These are phyloP conservation scores for Torulaspora quercuum DNA, from an alignment of 805 yeast genomes.

Conservation along the genomic window DNA sequence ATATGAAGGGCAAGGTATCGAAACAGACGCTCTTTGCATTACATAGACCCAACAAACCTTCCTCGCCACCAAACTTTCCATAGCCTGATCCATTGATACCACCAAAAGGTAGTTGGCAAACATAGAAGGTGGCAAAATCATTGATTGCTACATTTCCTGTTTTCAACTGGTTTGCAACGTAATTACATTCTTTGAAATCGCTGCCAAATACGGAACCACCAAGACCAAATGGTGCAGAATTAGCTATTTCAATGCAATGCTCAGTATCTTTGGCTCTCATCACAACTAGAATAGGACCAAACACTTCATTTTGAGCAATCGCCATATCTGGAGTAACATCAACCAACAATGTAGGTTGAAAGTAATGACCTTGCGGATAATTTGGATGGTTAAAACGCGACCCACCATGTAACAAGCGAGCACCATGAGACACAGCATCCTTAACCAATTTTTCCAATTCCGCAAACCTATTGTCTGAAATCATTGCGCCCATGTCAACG, in stretches of 20 bases:
- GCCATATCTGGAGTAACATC: conserved; percentile 76
- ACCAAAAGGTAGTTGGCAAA: conserved; percentile 96
- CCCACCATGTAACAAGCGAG: conserved; percentile 78
- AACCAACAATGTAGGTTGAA: conserved; percentile 80
- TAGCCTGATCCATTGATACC: conserved; percentile 92
- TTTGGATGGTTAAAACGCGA: conserved; percentile 77
- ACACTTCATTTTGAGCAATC: conserved; percentile 86
- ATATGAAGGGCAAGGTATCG: conserved; percentile 74
- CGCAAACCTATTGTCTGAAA: conserved; percentile 70
- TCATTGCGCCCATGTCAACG: conserved; percentile 95
- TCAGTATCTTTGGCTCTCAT: conserved; percentile 65
- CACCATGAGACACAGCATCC: conserved; percentile 80
- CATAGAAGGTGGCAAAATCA: conserved; percentile 94
- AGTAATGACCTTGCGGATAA: conserved; percentile 93
- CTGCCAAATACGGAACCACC: conserved; percentile 89
- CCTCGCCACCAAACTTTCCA: conserved; percentile 97
- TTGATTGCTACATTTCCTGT: conserved; percentile 95
- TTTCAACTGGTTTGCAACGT: conserved; percentile 59
- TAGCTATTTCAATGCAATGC: conserved; percentile 74
- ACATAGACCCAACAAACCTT: conserved; percentile 89
- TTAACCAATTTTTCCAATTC: conserved; percentile 61
- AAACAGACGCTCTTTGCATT: conserved; percentile 81
- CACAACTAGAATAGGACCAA: conserved; percentile 85
- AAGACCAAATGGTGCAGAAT: conserved; percentile 80
- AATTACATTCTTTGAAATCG: conserved; percentile 52